phyloP scores from a whole-genome alignment of 371 early-diverging fungal species.

The Mortierella sp. region DNA sequence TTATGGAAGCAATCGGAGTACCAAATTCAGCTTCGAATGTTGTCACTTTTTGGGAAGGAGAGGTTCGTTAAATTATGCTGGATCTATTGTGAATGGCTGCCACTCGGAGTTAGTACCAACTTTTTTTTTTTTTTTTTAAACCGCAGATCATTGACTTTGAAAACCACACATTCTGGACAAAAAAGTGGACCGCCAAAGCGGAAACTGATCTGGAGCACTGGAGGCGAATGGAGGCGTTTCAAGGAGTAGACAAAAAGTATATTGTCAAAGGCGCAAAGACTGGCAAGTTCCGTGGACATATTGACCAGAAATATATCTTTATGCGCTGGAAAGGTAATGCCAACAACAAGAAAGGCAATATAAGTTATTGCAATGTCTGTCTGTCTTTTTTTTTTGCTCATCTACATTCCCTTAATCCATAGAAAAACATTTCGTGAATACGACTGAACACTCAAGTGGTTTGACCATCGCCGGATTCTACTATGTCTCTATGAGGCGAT shows the following conservation, averaged over 20 bases:
- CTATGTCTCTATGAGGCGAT: conserved; percentile 66
- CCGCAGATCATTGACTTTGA: conserved; percentile 64
- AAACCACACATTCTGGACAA: conserved; percentile 63
- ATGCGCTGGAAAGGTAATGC: conserved; percentile 74
- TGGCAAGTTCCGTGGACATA: conserved; percentile 54
- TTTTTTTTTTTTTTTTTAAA: not conserved
- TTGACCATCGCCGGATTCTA: conserved; percentile 73
- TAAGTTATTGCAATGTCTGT: not conserved
- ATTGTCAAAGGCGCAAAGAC: conserved; percentile 55
- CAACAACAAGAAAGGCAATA: not conserved
- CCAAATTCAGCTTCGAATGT: conserved; percentile 61
- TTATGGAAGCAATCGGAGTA: conserved; percentile 70
- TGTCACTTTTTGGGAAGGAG: conserved; percentile 70
- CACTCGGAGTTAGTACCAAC: not conserved
- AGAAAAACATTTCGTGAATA: conserved; percentile 68
- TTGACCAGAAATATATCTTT: conserved; percentile 61
- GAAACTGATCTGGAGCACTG: conserved; percentile 64
- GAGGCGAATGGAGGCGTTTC: conserved; percentile 63
- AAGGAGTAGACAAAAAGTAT: conserved; percentile 46
- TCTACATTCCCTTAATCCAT: conserved; percentile 3
- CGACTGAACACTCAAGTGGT: conserved; percentile 62
- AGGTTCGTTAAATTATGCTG: conserved; percentile 39
- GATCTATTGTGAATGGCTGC: not conserved
- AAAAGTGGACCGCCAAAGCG: conserved; percentile 61
- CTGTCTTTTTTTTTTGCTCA: not conserved